These are phyloP conservation scores for Wakefieldia striispora DNA, from an alignment of 768 basidiomycete genomes.

Conservation along the genomic window DNA sequence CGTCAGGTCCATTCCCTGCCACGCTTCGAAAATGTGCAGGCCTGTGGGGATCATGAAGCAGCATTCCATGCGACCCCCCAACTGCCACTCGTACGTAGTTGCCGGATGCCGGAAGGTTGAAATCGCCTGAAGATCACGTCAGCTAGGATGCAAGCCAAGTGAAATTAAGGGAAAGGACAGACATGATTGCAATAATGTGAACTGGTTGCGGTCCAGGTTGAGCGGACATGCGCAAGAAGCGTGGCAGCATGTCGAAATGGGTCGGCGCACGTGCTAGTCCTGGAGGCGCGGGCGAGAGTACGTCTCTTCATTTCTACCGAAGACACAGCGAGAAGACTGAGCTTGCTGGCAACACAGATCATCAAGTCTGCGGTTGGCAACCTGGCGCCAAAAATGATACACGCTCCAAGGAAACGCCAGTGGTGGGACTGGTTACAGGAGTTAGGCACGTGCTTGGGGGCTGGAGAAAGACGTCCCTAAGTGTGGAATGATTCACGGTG, in stretches of 20 bases:
- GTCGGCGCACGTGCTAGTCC: constrained; percentile 14
- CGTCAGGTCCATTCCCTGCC: constrained; percentile 27
- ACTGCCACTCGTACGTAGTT: constrained; percentile 25
- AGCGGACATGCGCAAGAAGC: constrained; percentile 26
- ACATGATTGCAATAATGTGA: constrained; percentile 12
- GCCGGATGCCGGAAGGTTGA: constrained; percentile 22
- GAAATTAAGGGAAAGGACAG: constrained; percentile 24
- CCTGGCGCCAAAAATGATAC: neutral
- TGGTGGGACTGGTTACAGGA: constrained; percentile 4
- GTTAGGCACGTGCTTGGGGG: constrained; percentile 15
- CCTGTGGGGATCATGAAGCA: constrained; percentile 16
- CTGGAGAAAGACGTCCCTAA: constrained; percentile 11
- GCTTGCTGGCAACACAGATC: no score
- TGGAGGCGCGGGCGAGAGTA: neutral
- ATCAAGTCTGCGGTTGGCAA: no score
- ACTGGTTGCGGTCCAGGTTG: constrained; percentile 17
- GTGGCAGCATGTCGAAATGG: constrained; percentile 14
- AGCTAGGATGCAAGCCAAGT: constrained; percentile 13
- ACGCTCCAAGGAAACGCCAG: neutral
- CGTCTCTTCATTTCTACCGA: neutral
- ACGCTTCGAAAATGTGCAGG: constrained; percentile 25
- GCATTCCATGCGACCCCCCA: constrained; percentile 13
- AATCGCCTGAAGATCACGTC: constrained; percentile 26
- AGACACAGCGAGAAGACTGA: neutral
- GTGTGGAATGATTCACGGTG: neutral